Evolutionary conservation across 805 yeast species (phyloP), one percentile per base, ranked within the genome.

Genomic region (Metschnikowia lochheadii): DNA sequence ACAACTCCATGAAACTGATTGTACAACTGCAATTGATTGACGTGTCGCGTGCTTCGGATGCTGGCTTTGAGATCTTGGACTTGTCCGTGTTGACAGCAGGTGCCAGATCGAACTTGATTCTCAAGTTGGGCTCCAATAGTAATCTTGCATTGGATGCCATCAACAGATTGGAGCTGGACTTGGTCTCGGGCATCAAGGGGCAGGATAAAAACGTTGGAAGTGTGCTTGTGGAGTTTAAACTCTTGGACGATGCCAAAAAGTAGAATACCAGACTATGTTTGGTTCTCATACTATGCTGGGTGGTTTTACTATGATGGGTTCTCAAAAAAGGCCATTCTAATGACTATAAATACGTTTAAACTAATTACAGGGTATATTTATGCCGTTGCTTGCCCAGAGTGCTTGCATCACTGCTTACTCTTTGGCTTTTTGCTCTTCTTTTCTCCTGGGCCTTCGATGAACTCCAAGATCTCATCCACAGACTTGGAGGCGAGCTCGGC

Each of bases 381-480:
- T 42, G 40, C 35, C 49, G 40, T 10, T 4, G 11, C 10, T 23
- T n/a, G 38, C 45, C 7, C 17, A 8, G 41, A n/a, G n/a, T 23
- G n/a, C n/a, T n/a, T 31, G 8, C 2, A n/a, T 39, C 37, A 31
- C 17, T 40, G 44, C 26, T 53, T 49, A 46, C 52, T 52, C 21
- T 53, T 50, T 50, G 58, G 18, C 56, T 36, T 37, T 3, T 20
- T 37, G 40, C 14, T 37, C 29, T 37, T 37, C 21, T 40, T 40
- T 10, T 18, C 34, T 45, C 65, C 65, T 17, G 41, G 49, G 36
- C 64, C 92, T 64, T 84, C 85, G 61, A 88, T 85, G 62, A 82
- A 88, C 53, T 76, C 75, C 68, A 88, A 70, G 52, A 88, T 76
- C 52, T 86, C 95, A 48, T 85, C 92, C 48, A 87, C 78, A 17